A percentile compares a stretch with the other conserved stretches of the same genome.
Conservation (phyloP, 1,284 basidiomycete genomes). For the Rhizoctonia solani region DNA sequence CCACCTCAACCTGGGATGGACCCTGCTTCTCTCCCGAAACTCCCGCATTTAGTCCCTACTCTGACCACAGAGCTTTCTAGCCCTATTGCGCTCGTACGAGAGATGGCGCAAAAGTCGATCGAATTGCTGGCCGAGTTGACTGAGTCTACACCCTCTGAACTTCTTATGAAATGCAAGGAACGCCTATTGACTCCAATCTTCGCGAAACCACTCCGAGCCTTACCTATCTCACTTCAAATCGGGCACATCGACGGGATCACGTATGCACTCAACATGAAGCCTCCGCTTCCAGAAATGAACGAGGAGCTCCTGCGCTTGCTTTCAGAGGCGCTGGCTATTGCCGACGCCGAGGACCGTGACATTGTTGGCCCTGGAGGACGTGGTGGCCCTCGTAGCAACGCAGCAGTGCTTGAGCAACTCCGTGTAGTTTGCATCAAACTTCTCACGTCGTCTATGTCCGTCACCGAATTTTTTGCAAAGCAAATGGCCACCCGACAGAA, state of each 20-base stretch:
- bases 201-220: conserved; percentile 93
- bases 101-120: conserved; percentile 84
- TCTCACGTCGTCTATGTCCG: conserved; percentile 91
- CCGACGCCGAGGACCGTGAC: conserved; percentile 91
- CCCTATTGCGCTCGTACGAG: conserved; percentile 83
- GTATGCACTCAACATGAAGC: conserved; percentile 83
- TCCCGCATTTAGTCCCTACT: conserved; percentile 70
- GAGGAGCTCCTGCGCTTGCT: conserved; percentile 92
- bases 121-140: conserved; percentile 77
- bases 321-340: conserved; percentile 92
- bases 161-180: conserved; percentile 85
- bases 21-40: conserved; percentile 22
- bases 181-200: conserved; percentile 90
- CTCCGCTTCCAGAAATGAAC: conserved; percentile 86
- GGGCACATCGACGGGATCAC: conserved; percentile 98
- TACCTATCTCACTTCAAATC: conserved; percentile 96
- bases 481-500: conserved; percentile 83
- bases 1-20: conserved; percentile 27
- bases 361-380: conserved; percentile 77
- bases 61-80: conserved; percentile 91
- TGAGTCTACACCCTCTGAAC: conserved; percentile 72
- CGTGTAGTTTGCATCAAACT: conserved; percentile 95
- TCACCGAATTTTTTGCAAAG: conserved; percentile 88
- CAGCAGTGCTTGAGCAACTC: conserved; percentile 84
- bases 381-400: conserved; percentile 75